Conservation (phyloP, 2,329 filamentous ascomycete genomes). For the Exophiala alcalophila region DNA sequence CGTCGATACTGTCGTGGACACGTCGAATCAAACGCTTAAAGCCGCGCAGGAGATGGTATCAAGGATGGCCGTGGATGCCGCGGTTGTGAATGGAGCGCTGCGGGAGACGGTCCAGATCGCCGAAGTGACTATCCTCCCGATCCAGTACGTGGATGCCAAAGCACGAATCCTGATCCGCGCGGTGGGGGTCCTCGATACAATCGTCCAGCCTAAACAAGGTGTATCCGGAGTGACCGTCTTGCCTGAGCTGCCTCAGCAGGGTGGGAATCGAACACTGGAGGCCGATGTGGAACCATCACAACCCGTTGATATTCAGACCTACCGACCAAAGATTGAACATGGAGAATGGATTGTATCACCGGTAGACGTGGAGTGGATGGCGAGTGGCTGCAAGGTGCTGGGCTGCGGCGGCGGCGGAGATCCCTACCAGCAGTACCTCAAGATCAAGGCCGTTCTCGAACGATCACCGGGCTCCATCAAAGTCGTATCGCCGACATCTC, state of each 20-base stretch:
- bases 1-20: constrained; percentile 18
- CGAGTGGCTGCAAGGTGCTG: constrained; percentile 49
- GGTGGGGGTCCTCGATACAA: constrained; percentile 31
- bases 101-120: constrained; percentile 39
- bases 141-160: constrained; percentile 38
- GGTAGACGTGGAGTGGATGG: constrained; percentile 46
- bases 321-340: constrained; percentile 27
- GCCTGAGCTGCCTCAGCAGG: constrained; percentile 5
- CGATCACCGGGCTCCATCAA: constrained; percentile 42
- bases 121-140: constrained; percentile 39
- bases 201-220: constrained; percentile 10
- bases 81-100: constrained; percentile 24
- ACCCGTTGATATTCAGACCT: constrained; percentile 22
- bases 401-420: constrained; percentile 50
- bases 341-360: constrained; percentile 45
- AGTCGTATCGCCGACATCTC: constrained; percentile 51
- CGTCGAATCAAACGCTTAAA: constrained; percentile 13
- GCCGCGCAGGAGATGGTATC: constrained; percentile 11
- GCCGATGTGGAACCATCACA: not conserved
- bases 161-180: constrained; percentile 35
- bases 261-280: constrained; percentile 28
- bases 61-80: constrained; percentile 37
- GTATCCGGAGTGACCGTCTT: not conserved
- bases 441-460: constrained; percentile 19
- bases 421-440: constrained; percentile 33